Evolutionary conservation across 805 yeast genomes (phyloP).

Genomic region (Priceomyces medius): DNA sequence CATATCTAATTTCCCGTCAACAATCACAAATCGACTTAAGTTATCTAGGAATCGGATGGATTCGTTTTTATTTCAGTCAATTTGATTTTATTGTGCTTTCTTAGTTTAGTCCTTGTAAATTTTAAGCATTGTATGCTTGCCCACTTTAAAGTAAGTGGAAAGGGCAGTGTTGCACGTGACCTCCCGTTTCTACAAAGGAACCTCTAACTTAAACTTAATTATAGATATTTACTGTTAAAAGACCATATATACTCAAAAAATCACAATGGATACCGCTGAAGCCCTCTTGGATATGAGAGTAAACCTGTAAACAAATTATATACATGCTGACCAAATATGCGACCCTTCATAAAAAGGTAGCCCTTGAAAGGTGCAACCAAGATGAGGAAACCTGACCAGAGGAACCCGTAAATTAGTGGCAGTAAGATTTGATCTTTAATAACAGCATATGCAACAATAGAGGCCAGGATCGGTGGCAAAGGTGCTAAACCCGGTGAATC

Average conservation of each 20-base stretch:
- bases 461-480: conserved; percentile 41
- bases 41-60: not conserved
- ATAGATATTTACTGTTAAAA: not conserved
- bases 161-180: not conserved
- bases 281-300: no score
- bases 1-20: conserved; percentile 14
- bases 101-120: no score
- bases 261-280: no score
- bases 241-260: no score
- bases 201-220: no score
- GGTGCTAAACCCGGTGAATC: conserved; percentile 18
- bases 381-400: conserved; percentile 44
- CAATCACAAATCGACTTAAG: not conserved
- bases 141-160: not conserved
- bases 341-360: not conserved
- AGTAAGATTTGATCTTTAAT: conserved; percentile 50
- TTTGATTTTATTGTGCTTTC: not conserved
- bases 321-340: not conserved
- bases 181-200: not conserved
- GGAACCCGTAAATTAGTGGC: conserved; percentile 55
- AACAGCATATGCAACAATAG: conserved; percentile 47
- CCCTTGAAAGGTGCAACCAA: conserved; percentile 5
- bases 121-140: no score
- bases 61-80: not conserved
- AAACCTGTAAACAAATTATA: not conserved